These are phyloP conservation scores for Yamadazyma epiphylla DNA, from an alignment of 1,139 yeast genomes.

Conservation along the genomic window DNA sequence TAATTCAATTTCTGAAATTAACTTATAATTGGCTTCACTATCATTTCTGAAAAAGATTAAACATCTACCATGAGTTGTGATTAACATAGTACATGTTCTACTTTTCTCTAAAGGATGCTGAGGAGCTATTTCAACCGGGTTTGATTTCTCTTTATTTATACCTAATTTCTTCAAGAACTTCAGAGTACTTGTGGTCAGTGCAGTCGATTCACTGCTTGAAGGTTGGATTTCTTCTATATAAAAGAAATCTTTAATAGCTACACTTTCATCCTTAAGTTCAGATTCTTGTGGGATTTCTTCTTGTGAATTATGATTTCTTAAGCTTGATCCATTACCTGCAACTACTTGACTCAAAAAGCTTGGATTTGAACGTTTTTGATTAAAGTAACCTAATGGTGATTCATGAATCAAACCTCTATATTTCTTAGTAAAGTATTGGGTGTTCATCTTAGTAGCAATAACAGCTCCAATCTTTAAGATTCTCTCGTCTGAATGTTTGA, in stretches of 20 bases:
- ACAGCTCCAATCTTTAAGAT: slow-evolving; percentile 62
- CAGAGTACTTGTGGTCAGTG: slow-evolving; percentile 7
- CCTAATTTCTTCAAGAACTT: slow-evolving; percentile 30
- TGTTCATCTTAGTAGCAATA: slow-evolving; percentile 28
- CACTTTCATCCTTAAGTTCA: slow-evolving; percentile 21
- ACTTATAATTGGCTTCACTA: slow-evolving; percentile 26
- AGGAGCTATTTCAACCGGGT: slow-evolving; percentile 11
- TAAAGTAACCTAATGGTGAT: slow-evolving; percentile 48
- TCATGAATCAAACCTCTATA: slow-evolving; percentile 56
- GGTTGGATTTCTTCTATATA: slow-evolving; percentile 19
- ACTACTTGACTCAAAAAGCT: slow-evolving; percentile 54
- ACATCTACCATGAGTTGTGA: slow-evolving; percentile 57
- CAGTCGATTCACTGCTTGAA: slow-evolving; percentile 5
- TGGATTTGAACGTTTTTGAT: slow-evolving; percentile 18
- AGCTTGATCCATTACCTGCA: slow-evolving; percentile 38
- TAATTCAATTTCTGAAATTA: slow-evolving; percentile 48
- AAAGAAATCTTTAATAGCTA: slow-evolving; percentile 26
- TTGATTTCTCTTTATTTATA: slow-evolving; percentile 16
- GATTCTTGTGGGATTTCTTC: slow-evolving; percentile 10
- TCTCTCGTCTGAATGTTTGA: slow-evolving; percentile 66
- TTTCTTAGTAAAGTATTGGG: slow-evolving; percentile 54
- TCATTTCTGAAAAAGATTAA: slow-evolving; percentile 42
- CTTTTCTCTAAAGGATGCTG: slow-evolving; percentile 33
- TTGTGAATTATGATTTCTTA: slow-evolving; percentile 15
- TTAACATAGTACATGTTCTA: slow-evolving; percentile 43